phyloP scores from a whole-genome alignment of 2,329 filamentous ascomycete species.

The Rhynchosporium graminicola region DNA sequence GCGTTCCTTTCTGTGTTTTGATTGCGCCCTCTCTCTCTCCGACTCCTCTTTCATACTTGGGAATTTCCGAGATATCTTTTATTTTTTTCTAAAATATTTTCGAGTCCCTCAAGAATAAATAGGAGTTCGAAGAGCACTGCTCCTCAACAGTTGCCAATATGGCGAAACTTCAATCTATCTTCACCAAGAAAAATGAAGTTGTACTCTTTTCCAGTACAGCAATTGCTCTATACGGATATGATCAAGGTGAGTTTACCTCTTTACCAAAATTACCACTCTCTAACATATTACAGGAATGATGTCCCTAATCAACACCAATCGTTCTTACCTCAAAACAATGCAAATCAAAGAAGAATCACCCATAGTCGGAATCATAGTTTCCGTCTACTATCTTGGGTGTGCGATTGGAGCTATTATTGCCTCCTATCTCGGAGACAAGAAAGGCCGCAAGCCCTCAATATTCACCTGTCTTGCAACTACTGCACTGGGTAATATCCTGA shows the following conservation, averaged over 20 bases:
- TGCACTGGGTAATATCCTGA: conserved; percentile 57
- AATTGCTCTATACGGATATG: conserved; percentile 74
- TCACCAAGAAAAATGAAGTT: conserved; percentile 42
- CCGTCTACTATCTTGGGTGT: conserved; percentile 64
- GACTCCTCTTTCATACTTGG: background rate
- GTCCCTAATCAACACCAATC: conserved; percentile 66
- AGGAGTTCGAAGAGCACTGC: background rate
- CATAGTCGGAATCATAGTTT: conserved; percentile 60
- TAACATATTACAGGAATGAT: conserved; percentile 56
- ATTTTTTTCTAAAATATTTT: background rate
- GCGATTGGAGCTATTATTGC: conserved; percentile 57
- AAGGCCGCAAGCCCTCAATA: conserved; percentile 56
- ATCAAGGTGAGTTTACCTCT: conserved; percentile 58
- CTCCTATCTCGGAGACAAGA: conserved; percentile 54
- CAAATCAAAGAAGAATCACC: conserved; percentile 51
- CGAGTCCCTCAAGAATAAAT: too few species aligned
- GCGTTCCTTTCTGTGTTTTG: background rate
- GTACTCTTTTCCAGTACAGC: conserved; percentile 44
- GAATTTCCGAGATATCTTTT: background rate
- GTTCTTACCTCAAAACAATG: conserved; percentile 58
- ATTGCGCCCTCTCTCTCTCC: background rate
- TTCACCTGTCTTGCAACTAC: conserved; percentile 56
- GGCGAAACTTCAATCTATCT: conserved; percentile 37
- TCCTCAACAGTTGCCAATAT: conserved; percentile 28
- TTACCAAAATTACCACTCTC: background rate